Evolutionary conservation across 805 yeast species (phyloP).

Genomic region (Candida boleticola): DNA sequence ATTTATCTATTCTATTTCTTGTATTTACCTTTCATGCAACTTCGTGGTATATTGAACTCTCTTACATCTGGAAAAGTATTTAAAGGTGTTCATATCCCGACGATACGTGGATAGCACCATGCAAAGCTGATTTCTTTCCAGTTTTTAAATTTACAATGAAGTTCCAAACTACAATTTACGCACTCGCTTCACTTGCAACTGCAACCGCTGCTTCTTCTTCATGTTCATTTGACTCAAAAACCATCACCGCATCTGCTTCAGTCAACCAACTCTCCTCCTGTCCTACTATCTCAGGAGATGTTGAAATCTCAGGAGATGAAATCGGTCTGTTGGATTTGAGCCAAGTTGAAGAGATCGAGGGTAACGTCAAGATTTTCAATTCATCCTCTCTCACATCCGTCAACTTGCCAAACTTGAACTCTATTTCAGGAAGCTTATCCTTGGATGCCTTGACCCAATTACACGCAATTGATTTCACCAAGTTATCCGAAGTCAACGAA

Average conservation of each 20-base stretch:
- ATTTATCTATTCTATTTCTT: too few relatives aligned
- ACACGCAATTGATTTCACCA: constrained; percentile 32
- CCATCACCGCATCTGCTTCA: constrained; percentile 39
- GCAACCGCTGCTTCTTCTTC: constrained; percentile 14
- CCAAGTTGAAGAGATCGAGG: constrained; percentile 25
- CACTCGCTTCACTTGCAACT: constrained; percentile 7
- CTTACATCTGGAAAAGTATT: too few relatives aligned
- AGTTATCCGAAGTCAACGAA: constrained; percentile 26
- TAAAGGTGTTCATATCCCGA: too few relatives aligned
- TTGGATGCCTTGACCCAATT: constrained; percentile 40
- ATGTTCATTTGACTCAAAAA: constrained; percentile 37
- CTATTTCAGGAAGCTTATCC: constrained; percentile 34
- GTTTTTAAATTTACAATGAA: too few relatives aligned
- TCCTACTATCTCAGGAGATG: constrained; percentile 40
- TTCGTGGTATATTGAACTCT: too few relatives aligned
- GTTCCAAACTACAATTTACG: constrained; percentile 1
- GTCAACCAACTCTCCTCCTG: constrained; percentile 33
- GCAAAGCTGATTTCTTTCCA: too few relatives aligned
- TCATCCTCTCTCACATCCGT: constrained; percentile 36
- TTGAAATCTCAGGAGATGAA: constrained; percentile 35
- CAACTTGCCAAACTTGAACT: constrained; percentile 26
- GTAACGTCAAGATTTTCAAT: constrained; percentile 35
- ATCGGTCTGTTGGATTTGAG: constrained; percentile 28
- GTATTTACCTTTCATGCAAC: neutral
- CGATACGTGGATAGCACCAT: too few relatives aligned